phyloP scores from a whole-genome alignment of 2,329 filamentous ascomycete genomes.

The Gnomoniopsis sp. region DNA sequence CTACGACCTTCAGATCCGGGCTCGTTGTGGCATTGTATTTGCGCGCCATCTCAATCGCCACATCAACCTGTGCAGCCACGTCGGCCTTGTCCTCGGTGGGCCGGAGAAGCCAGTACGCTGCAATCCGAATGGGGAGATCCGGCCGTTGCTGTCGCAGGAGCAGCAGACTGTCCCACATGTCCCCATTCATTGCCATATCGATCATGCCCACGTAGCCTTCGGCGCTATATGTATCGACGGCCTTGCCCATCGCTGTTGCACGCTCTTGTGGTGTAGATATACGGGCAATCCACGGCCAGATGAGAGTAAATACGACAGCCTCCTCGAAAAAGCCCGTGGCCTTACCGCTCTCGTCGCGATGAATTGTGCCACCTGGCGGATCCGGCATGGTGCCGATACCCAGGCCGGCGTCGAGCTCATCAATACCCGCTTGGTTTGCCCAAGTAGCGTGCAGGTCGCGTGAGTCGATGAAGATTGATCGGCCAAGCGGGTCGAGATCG shows the following conservation, averaged over 20 bases:
- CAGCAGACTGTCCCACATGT: conserved; percentile 48
- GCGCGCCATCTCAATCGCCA: conserved; percentile 44
- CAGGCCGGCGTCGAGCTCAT: conserved; percentile 48
- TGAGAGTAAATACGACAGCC: conserved; percentile 48
- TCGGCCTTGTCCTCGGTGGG: conserved; percentile 42
- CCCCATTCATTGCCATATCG: conserved; percentile 60
- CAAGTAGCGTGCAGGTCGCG: conserved; percentile 56
- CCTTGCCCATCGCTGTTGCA: conserved; percentile 40
- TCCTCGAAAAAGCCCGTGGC: conserved; percentile 51
- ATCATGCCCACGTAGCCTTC: conserved; percentile 52
- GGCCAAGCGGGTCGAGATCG: conserved; percentile 39
- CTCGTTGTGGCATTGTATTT: conserved; percentile 40
- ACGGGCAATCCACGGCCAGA: conserved; percentile 51
- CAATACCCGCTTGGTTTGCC: conserved; percentile 50
- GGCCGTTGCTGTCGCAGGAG: conserved; percentile 32
- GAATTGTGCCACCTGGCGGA: conserved; percentile 50
- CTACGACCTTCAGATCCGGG: conserved; percentile 51
- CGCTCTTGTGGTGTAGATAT: conserved; percentile 47
- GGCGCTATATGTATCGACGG: conserved; percentile 45
- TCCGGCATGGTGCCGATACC: conserved; percentile 42
- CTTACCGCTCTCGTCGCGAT: conserved; percentile 42
- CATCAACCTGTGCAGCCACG: conserved; percentile 46
- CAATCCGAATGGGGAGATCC: conserved; percentile 42
- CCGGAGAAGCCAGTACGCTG: conserved; percentile 53
- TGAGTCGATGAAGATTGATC: conserved; percentile 54